Evolutionary conservation across 345 rosid genomes (phyloP).

Genomic region (Gossypium longicalyx): DNA sequence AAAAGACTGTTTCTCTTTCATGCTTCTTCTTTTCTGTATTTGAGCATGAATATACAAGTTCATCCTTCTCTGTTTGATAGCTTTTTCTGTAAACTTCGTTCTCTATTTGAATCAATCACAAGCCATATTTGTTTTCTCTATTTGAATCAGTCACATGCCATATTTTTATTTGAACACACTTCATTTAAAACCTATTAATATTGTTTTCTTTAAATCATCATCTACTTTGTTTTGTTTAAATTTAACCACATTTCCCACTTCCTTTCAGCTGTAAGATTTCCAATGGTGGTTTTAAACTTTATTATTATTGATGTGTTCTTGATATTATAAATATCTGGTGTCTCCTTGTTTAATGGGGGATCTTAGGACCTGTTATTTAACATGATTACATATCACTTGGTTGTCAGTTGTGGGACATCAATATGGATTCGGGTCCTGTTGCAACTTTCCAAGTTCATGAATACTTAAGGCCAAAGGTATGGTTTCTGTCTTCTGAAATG

Average conservation of each 20-base stretch:
- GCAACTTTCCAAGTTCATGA: constrained; percentile 93
- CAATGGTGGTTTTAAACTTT: not conserved
- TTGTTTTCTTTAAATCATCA: not conserved
- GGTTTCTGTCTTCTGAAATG: constrained; percentile 16
- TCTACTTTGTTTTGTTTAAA: not conserved
- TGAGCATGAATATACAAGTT: not conserved
- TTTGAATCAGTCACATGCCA: not conserved
- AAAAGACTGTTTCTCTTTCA: not conserved
- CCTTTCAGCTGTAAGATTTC: not conserved
- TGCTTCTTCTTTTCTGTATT: not conserved
- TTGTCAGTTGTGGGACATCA: constrained; percentile 81
- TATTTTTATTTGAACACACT: not conserved
- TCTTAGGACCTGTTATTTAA: constrained; percentile 12
- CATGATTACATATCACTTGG: constrained; percentile 10
- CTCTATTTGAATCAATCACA: not conserved
- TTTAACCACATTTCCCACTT: not conserved
- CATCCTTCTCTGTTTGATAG: not conserved
- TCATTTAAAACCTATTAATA: not conserved
- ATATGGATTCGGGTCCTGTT: constrained; percentile 99
- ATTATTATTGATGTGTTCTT: not conserved
- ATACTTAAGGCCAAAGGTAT: constrained; percentile 81
- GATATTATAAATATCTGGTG: not conserved
- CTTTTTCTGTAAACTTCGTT: not conserved
- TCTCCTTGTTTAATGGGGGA: not conserved
- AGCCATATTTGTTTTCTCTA: not conserved